Evolutionary conservation across 2,329 filamentous ascomycete genomes (phyloP).

Genomic region (Pestalotiopsis sp.): DNA sequence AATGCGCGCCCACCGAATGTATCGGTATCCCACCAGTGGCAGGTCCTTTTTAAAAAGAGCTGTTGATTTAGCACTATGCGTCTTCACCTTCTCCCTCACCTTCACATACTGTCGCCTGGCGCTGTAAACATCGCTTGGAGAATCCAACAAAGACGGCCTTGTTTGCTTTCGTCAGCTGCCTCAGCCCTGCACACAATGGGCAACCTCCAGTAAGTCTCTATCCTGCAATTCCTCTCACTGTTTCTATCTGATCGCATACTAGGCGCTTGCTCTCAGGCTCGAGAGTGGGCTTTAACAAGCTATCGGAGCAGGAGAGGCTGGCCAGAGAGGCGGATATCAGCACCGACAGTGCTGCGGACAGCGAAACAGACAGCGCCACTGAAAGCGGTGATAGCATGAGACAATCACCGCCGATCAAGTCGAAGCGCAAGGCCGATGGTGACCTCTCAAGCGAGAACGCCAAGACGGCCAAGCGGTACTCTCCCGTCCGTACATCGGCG

Average conservation of each 20-base stretch:
- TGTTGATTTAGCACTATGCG: no score
- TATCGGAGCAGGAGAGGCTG: not conserved
- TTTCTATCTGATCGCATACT: not conserved
- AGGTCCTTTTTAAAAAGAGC: no score
- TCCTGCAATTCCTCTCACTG: not conserved
- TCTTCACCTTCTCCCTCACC: no score
- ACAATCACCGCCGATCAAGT: not conserved
- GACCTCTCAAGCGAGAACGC: not conserved
- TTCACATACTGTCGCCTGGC: no score
- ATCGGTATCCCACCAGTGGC: no score
- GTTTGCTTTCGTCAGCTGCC: no score
- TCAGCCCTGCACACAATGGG: not conserved
- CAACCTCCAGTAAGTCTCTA: not conserved
- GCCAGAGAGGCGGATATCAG: not conserved
- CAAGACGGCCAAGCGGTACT: not conserved
- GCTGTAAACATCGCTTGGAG: no score
- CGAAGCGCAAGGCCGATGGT: not conserved
- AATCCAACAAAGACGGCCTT: no score
- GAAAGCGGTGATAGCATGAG: not conserved
- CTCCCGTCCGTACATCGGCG: not conserved
- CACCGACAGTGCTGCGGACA: not conserved
- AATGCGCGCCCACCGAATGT: no score
- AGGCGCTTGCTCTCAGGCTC: not conserved
- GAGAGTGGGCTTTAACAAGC: not conserved
- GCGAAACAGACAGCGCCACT: not conserved